Conservation (phyloP, 768 basidiomycete species). For the Chiua virens region DNA sequence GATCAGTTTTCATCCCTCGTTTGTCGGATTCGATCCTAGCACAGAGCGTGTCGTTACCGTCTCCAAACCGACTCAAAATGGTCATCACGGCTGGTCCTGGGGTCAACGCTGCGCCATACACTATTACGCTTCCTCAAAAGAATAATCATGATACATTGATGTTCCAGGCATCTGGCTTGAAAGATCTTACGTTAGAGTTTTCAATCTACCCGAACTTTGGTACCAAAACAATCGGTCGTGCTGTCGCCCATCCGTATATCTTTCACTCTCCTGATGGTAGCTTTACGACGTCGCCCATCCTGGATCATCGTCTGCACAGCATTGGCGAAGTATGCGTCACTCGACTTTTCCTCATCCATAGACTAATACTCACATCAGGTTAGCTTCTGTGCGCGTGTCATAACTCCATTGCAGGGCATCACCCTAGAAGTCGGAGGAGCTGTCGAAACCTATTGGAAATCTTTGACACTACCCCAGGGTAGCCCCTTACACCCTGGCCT, state of each 20-base stretch:
- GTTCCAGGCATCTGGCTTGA: conserved; percentile 81
- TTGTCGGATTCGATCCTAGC: conserved; percentile 67
- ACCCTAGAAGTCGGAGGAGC: conserved; percentile 93
- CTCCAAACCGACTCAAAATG: conserved; percentile 82
- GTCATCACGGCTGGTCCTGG: conserved; percentile 91
- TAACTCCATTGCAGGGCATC: conserved; percentile 88
- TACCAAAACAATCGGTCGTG: conserved; percentile 92
- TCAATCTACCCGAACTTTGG: conserved; percentile 98
- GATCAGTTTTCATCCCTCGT: conserved; percentile 72
- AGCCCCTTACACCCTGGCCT: conserved; percentile 31
- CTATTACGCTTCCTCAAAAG: conserved; percentile 79
- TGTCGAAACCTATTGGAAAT: conserved; percentile 99
- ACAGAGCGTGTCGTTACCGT: conserved; percentile 65
- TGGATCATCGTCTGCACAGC: conserved; percentile 90
- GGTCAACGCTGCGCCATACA: conserved; percentile 85
- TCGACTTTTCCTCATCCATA: neutral
- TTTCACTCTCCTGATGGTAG: conserved; percentile 59
- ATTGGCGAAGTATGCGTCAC: conserved; percentile 77
- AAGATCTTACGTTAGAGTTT: conserved; percentile 80
- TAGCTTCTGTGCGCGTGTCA: conserved; percentile 82
- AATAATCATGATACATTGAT: conserved; percentile 72
- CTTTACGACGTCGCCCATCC: conserved; percentile 68
- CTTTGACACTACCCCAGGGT: conserved; percentile 39
- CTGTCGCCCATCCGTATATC: conserved; percentile 77
- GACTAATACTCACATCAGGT: conserved; percentile 49